Conservation (phyloP, 208 protist genomes). For the Wallacemonas rigidus region DNA sequence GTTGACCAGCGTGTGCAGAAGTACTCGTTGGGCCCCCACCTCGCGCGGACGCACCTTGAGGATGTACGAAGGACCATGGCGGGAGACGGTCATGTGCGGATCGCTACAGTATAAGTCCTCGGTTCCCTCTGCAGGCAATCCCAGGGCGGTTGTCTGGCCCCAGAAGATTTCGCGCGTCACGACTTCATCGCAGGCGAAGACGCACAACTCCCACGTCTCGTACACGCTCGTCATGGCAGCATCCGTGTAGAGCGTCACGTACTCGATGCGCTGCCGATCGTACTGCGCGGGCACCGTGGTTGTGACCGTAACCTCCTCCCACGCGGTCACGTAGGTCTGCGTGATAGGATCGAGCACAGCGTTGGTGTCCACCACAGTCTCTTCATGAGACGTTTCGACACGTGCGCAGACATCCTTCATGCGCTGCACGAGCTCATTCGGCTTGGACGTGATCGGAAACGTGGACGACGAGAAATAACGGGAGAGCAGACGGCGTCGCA, state of each 20-base stretch:
- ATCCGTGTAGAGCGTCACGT: slow-evolving; percentile 81
- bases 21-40: slow-evolving; percentile 55
- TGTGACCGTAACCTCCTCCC: slow-evolving; percentile 77
- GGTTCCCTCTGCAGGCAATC: slow-evolving; percentile 63
- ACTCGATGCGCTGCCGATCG: slow-evolving; percentile 68
- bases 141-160: slow-evolving; percentile 82
- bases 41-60: slow-evolving; percentile 77
- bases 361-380: slow-evolving; percentile 65
- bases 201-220: slow-evolving; percentile 86
- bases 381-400: slow-evolving; percentile 38
- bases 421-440: slow-evolving; percentile 46
- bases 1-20: slow-evolving; percentile 71
- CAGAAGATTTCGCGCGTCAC: slow-evolving; percentile 78
- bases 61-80: slow-evolving; percentile 48
- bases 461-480: slow-evolving; percentile 61
- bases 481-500: slow-evolving; percentile 66
- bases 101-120: slow-evolving; percentile 82
- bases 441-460: slow-evolving; percentile 50
- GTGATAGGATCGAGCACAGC: slow-evolving; percentile 85
- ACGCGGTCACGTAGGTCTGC: slow-evolving; percentile 76
- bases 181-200: slow-evolving; percentile 74
- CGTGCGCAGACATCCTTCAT: slow-evolving; percentile 75
- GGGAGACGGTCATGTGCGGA: slow-evolving; percentile 42
- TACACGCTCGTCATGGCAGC: slow-evolving; percentile 66
- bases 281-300: slow-evolving; percentile 53